phyloP scores from a whole-genome alignment of 208 protist species.

The Leishmania tarentolae region DNA sequence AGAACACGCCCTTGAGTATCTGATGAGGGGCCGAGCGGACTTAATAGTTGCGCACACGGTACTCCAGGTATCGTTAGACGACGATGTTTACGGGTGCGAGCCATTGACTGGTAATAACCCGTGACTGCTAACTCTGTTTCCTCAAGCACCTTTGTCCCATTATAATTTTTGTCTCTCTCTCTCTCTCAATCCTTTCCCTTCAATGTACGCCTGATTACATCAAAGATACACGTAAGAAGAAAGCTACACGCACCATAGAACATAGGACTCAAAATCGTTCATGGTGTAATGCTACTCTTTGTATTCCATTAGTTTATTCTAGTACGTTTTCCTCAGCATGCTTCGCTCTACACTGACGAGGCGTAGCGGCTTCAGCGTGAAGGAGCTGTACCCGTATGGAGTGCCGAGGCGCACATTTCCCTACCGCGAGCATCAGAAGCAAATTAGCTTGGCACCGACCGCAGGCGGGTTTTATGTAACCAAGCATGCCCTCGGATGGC shows the following conservation, averaged over 20 bases:
- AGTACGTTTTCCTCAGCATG: slow-evolving; percentile 43
- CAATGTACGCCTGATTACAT: background rate
- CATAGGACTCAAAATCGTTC: background rate
- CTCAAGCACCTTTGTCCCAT: background rate
- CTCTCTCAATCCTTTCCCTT: background rate
- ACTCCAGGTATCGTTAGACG: background rate
- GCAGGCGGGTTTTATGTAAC: slow-evolving; percentile 86
- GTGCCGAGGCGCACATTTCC: slow-evolving; percentile 90
- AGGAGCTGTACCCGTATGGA: slow-evolving; percentile 82
- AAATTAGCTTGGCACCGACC: slow-evolving; percentile 80
- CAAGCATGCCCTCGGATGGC: slow-evolving; percentile 85
- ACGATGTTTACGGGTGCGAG: background rate
- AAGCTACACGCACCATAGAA: background rate
- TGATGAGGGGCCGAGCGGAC: background rate
- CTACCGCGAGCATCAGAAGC: slow-evolving; percentile 86
- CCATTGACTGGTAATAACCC: background rate
- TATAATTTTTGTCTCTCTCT: background rate
- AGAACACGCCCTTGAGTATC: background rate
- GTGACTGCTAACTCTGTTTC: background rate
- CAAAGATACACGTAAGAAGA: background rate
- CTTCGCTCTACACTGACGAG: slow-evolving; percentile 48
- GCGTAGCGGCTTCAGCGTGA: slow-evolving; percentile 76
- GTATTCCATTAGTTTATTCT: background rate
- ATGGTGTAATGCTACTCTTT: background rate
- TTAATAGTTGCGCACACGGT: background rate